Base-by-base conservation (phyloP, 2,329 filamentous ascomycete genomes). In the Cryphonectria nitschkei region DNA sequence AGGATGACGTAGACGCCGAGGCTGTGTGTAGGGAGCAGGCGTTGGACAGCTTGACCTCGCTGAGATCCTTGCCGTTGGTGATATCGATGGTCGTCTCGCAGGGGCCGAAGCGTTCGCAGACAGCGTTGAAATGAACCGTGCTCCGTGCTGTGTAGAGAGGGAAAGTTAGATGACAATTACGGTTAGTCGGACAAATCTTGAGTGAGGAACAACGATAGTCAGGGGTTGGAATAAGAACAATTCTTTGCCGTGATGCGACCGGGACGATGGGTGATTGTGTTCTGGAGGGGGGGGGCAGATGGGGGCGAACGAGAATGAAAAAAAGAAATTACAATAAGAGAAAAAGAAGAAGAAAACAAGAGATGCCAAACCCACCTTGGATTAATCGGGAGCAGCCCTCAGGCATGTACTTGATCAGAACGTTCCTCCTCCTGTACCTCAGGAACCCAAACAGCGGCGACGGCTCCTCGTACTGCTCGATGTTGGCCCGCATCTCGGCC, bases 381-480 rank as follows among this genome's bases (percentile, higher is more conserved):
- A 99, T 85, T 69, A 99, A 85, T 76, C 96, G 89, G 74, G 96
- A 98, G 75, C 95, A 95, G 72, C 91, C 93, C 72, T 97, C 93
- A 0, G 95, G 96, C 73, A 97, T 87, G 80, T 96, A 97, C 83
- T 96, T 98, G 80, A 99, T 88, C 72, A 99, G 83, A 65, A 98
- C 92, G 81, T 94, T 98, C 79, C 94, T 90, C 78, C 95, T 90
- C 70, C 95, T 88, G 81, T 98, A 98, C 76, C 93, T 90, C 75
- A 99, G 83, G 79, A 98, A 94, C 68, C 96, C 96, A 78, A 97
- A 99, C 64, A 99, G 84, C 32, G 96, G 96, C 73, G 94, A 96
- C 69, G 89, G 88, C 74, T 98, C 95, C 70, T 93, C 89, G 79
- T 97, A 97, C 73, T 88, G 85, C 71, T 91, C 88, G 75, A 98